Evolutionary conservation across 2,329 filamentous ascomycete genomes (phyloP).

Genomic region (Tolypocladium endophyticum): DNA sequence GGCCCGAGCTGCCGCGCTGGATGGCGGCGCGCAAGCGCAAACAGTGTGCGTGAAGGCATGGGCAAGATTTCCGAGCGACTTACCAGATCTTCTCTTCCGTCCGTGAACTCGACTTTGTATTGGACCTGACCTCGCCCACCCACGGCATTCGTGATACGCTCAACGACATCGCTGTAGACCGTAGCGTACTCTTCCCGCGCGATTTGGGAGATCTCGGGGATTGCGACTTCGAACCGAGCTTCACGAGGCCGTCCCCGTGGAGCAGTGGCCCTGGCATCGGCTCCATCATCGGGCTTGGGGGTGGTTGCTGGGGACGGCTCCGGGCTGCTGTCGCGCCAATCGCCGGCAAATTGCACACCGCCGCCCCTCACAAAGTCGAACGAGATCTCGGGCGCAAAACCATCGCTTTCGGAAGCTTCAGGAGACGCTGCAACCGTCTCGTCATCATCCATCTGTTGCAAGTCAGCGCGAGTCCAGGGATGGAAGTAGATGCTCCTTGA

Average conservation of each 20-base stretch:
- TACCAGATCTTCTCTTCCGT: constrained; percentile 34
- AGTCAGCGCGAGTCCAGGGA: not conserved
- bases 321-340: constrained; percentile 2
- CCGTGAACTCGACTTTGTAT: constrained; percentile 33
- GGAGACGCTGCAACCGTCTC: not conserved
- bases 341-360: not conserved
- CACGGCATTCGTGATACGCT: constrained; percentile 20
- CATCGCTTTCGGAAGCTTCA: not conserved
- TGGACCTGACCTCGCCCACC: constrained; percentile 13
- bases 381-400: constrained; percentile 1
- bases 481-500: not conserved
- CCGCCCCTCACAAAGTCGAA: constrained; percentile 7
- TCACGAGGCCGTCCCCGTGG: not conserved
- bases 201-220: constrained; percentile 16
- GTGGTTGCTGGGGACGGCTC: not conserved
- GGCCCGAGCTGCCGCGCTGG: not conserved
- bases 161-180: constrained; percentile 25
- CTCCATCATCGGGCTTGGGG: not conserved
- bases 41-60: too few relatives aligned
- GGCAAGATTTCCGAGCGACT: not conserved
- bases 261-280: not conserved
- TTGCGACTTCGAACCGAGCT: constrained; percentile 17
- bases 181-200: constrained; percentile 17
- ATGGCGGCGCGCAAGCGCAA: not conserved
- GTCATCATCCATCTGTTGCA: constrained; percentile 9